Evolutionary conservation across 139 green algal genomes (phyloP), one percentile per base, ranked within the genome.

Genomic region (Spirogloea muscicola): DNA sequence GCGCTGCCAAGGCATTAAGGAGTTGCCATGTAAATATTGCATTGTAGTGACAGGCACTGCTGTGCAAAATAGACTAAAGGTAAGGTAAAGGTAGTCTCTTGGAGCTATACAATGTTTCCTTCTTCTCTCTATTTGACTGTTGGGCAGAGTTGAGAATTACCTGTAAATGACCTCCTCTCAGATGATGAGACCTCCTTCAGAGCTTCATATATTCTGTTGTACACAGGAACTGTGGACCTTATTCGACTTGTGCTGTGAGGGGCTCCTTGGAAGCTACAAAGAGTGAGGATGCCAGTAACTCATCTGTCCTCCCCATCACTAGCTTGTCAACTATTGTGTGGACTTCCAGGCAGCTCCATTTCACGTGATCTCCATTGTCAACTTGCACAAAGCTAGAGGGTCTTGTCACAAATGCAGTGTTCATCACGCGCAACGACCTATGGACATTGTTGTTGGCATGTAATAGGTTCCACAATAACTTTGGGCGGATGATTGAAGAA

Each of bases 11-110:
- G 58, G 74, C 29, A 60, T 96, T 66, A 79, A 79, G 5, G 52
- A 36, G 3, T 66, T 95, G 7, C 82, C 84, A 0, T 74, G 58
- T 1, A 40, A 48, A 4, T 25, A 89, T 40, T 80, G 82, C 0
- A 38, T 98, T 29, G 87, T 97, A 72, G 89, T 97, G 74, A 88
- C 69, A 31, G 91, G 92, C 36, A 97, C 92, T 2, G 91, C 92
- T 57, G 91, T 96, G 44, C 91, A 92, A 70, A 87, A 85, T 61
- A 29, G 82, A 36, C 55, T 87, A n/a, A 82, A 72, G 58, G 72
- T 80, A 18, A 71, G 71, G 13, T 3, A 36, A 64, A 64, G 9
- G 7, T 5, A 38, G 1, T 64, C 25, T 64, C n/a, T 7, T 64
- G 25, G 10, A 10, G 10, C 55, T 13, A 64, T 21, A 9, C 29